Percentiles rank a stretch among this genome's conserved stretches.
Evolutionary conservation across 2,329 filamentous ascomycete genomes (phyloP).

Genomic region (Ophiosphaerella narmari): DNA sequence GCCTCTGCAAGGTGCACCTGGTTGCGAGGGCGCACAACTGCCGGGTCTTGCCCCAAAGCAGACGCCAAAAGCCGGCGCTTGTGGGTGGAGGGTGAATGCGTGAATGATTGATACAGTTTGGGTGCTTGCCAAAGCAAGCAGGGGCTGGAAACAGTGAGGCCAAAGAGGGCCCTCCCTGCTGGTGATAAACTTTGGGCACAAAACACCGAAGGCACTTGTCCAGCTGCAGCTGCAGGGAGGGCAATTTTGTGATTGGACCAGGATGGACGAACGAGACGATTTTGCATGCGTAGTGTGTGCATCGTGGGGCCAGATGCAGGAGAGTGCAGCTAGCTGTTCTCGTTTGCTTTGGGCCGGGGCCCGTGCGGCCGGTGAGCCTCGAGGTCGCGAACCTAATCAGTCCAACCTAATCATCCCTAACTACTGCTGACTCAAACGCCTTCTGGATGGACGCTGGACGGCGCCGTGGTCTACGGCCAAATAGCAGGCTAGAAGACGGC

Average conservation of each 20-base stretch:
- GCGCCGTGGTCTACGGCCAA: no score
- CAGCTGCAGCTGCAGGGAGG: constrained; percentile 10
- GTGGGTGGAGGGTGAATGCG: background rate
- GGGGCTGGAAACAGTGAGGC: no score
- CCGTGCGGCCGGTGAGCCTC: no score
- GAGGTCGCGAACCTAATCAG: no score
- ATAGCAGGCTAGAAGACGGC: no score
- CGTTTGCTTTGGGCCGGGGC: no score
- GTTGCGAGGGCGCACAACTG: constrained; percentile 8
- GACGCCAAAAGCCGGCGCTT: constrained; percentile 9
- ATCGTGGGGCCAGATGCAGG: constrained; percentile 11
- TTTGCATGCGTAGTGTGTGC: constrained; percentile 21
- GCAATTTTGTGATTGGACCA: constrained; percentile 32
- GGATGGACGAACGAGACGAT: constrained; percentile 17
- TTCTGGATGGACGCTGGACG: no score
- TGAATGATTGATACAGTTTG: no score
- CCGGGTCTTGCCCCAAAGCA: constrained; percentile 5
- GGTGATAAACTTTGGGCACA: constrained; percentile 12
- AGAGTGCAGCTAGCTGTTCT: constrained; percentile 11
- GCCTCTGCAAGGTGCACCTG: constrained; percentile 17
- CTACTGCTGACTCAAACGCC: no score
- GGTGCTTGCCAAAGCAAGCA: no score
- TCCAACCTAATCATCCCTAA: no score
- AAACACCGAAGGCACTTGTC: constrained; percentile 2
- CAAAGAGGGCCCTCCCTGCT: no score